Conservation (phyloP, 306 rosid species). For the Medicago ruthenica region DNA sequence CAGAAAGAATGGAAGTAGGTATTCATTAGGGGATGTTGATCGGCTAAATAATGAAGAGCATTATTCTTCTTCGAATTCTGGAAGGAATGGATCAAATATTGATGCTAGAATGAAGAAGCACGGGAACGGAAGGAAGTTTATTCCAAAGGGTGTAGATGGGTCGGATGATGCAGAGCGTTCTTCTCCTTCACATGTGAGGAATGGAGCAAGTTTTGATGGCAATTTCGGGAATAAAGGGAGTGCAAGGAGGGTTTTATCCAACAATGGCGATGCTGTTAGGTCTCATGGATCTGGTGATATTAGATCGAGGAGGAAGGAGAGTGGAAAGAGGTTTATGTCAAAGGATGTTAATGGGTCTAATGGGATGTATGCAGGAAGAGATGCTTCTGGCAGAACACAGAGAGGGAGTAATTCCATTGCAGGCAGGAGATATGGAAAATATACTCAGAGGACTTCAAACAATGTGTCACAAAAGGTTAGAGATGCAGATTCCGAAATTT, state of each 20-base stretch:
- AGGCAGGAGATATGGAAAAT: conserved; percentile 36
- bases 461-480: conserved; percentile 44
- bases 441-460: conserved; percentile 30
- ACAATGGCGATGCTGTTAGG: conserved; percentile 35
- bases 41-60: conserved; percentile 15
- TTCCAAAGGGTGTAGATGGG: conserved; percentile 23
- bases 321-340: conserved; percentile 46
- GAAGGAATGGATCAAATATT: conserved; percentile 39
- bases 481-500: conserved; percentile 57
- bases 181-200: conserved; percentile 35
- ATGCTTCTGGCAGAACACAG: conserved; percentile 51
- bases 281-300: conserved; percentile 51
- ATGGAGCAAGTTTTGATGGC: conserved; percentile 40
- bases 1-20: conserved; percentile 49
- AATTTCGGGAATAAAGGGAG: conserved; percentile 47
- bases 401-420: conserved; percentile 40
- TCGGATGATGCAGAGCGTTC: conserved; percentile 40
- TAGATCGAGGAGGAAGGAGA: conserved; percentile 42
- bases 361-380: conserved; percentile 45
- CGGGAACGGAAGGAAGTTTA: conserved; percentile 28
- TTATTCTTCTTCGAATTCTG: conserved; percentile 35
- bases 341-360: conserved; percentile 47
- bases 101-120: conserved; percentile 42
- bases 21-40: conserved; percentile 27
- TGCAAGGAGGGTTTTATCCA: conserved; percentile 45